These are phyloP conservation scores for Plasmodium relictum DNA, from an alignment of 169 alveolate genomes.

Conservation along the genomic window DNA sequence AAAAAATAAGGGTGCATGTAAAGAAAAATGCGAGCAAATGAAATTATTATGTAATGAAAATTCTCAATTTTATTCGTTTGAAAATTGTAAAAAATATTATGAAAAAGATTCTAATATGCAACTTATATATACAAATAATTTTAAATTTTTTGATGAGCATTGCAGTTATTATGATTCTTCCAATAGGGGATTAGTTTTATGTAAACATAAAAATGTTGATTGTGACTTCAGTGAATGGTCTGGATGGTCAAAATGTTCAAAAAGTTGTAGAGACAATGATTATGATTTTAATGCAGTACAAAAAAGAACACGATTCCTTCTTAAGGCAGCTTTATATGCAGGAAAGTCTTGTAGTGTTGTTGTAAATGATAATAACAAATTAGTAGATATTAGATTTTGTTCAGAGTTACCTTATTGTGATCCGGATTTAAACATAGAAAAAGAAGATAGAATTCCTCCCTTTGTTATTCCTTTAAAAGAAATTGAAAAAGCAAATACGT, in stretches of 20 bases:
- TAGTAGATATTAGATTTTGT: constrained; percentile 8
- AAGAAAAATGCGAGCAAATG: constrained; percentile 7
- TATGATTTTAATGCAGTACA: constrained; percentile 47
- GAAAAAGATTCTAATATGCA: not conserved
- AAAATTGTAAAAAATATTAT: constrained; percentile 32
- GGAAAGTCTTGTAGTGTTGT: constrained; percentile 32
- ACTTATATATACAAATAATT: not conserved
- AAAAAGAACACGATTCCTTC: constrained; percentile 19
- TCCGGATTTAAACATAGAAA: not conserved
- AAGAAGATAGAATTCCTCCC: constrained; percentile 3
- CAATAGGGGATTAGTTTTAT: constrained; percentile 81
- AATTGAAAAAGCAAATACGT: constrained; percentile 43
- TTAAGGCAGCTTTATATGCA: not conserved
- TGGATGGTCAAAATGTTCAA: constrained; percentile 82
- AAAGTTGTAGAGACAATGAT: constrained; percentile 73
- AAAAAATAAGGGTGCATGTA: constrained; percentile 10
- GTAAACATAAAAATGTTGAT: constrained; percentile 70
- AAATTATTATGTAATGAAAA: not conserved
- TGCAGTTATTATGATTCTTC: constrained; percentile 35
- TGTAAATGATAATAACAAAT: constrained; percentile 17
- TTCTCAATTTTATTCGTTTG: constrained; percentile 30
- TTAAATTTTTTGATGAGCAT: constrained; percentile 15
- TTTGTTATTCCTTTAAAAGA: constrained; percentile 50
- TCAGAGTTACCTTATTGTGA: constrained; percentile 26
- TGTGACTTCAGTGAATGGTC: constrained; percentile 79